A percentile compares a stretch with the other conserved stretches of the same genome.
phyloP scores from a whole-genome alignment of 2,329 filamentous ascomycete genomes.

The Lasiodiplodia hormozganensis region DNA sequence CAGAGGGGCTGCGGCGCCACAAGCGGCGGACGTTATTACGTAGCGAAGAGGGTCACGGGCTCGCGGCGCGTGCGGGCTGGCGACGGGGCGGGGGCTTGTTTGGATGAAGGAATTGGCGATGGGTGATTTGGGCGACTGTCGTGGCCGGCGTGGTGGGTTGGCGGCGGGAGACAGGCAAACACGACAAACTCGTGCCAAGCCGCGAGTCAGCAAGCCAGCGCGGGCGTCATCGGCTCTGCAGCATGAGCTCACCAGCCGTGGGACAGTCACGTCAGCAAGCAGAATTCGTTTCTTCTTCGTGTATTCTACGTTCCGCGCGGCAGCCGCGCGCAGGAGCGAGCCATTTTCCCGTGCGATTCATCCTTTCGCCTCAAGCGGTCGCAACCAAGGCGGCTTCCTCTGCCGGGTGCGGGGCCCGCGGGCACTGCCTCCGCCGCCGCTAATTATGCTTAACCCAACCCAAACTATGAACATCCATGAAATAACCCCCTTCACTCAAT shows the following conservation, averaged over 20 bases:
- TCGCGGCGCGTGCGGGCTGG: constrained; percentile 1
- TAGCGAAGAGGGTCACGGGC: constrained; percentile 13
- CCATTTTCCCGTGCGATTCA: neutral
- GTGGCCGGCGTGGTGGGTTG: constrained; percentile 26
- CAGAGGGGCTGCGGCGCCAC: constrained; percentile 26
- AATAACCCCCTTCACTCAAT: constrained; percentile 30
- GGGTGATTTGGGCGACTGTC: constrained; percentile 26
- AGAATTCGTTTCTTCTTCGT: neutral
- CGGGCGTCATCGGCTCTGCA: constrained; percentile 11
- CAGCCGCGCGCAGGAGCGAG: neutral
- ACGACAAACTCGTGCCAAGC: constrained; percentile 6
- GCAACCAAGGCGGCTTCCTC: neutral
- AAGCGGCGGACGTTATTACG: constrained; percentile 19
- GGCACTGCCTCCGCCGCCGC: constrained; percentile 4
- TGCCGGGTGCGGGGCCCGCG: constrained; percentile 18
- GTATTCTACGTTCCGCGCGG: neutral
- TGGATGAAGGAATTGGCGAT: constrained; percentile 25
- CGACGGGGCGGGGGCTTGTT: constrained; percentile 11
- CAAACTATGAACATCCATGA: neutral
- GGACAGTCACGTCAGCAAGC: neutral
- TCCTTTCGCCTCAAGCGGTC: neutral
- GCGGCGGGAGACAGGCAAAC: constrained; percentile 16
- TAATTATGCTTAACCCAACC: constrained; percentile 22
- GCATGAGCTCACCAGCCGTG: neutral
- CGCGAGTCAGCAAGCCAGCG: neutral